phyloP scores from a whole-genome alignment of 805 yeast genomes.

The Grigorovia humatica region DNA sequence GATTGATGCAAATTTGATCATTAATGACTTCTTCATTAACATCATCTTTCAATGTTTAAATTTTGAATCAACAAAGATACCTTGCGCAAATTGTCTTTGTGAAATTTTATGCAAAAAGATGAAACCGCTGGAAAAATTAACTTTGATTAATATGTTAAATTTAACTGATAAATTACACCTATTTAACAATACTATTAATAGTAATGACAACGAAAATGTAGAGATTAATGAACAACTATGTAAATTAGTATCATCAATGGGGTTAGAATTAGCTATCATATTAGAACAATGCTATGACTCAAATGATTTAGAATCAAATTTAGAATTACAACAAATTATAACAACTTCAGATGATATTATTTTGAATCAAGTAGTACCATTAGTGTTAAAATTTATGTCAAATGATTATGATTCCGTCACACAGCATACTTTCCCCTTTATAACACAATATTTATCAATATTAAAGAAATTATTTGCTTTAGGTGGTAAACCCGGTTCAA shows the following conservation, averaged over 20 bases:
- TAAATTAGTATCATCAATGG: slow-evolving; percentile 60
- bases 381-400: slow-evolving; percentile 55
- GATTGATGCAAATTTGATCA: slow-evolving; percentile 75
- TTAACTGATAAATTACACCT: slow-evolving; percentile 40
- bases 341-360: slow-evolving; percentile 39
- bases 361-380: slow-evolving; percentile 54
- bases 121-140: slow-evolving; percentile 58
- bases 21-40: slow-evolving; percentile 40
- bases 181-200: slow-evolving; percentile 18
- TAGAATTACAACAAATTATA: slow-evolving; percentile 28
- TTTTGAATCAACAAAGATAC: slow-evolving; percentile 37
- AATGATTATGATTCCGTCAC: slow-evolving; percentile 88
- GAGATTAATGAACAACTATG: slow-evolving; percentile 73
- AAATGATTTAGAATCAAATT: slow-evolving; percentile 13
- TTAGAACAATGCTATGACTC: slow-evolving; percentile 42
- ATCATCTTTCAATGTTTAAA: slow-evolving; percentile 51
- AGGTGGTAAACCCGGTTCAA: slow-evolving; percentile 32
- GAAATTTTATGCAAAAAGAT: slow-evolving; percentile 71
- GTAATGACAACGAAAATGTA: slow-evolving; percentile 33
- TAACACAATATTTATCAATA: slow-evolving; percentile 61
- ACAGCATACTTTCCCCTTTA: slow-evolving; percentile 69
- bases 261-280: slow-evolving; percentile 62
- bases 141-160: slow-evolving; percentile 55
- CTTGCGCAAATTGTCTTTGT: slow-evolving; percentile 40
- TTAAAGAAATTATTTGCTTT: slow-evolving; percentile 44